Evolutionary conservation across 306 rosid genomes (phyloP).

Genomic region (Inga leiocalycina): DNA sequence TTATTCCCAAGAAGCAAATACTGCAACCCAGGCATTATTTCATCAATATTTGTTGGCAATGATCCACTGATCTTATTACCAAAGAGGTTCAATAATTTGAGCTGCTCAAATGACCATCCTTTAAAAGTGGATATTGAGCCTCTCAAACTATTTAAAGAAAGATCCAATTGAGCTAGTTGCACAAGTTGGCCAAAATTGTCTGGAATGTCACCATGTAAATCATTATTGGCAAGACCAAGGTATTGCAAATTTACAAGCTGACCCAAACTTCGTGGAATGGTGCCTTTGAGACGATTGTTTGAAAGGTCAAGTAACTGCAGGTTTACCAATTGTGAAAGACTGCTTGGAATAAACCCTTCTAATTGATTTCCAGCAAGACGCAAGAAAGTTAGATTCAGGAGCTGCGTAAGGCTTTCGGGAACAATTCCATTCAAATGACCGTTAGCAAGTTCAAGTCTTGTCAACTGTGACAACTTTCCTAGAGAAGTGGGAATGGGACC

Average conservation of each 20-base stretch:
- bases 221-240: background rate
- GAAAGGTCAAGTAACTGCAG: background rate
- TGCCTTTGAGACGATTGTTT: background rate
- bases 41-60: background rate
- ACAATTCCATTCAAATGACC: background rate
- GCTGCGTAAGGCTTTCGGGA: background rate
- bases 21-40: background rate
- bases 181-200: background rate
- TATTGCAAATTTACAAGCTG: background rate
- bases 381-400: background rate
- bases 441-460: background rate
- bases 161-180: background rate
- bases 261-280: background rate
- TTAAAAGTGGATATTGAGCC: background rate
- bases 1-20: background rate
- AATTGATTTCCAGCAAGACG: background rate
- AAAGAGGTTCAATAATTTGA: background rate
- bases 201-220: background rate
- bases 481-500: background rate
- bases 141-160: constrained; percentile 11
- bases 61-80: background rate
- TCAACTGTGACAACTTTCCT: background rate
- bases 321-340: background rate
- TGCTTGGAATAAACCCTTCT: background rate
- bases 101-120: background rate